A percentile compares a stretch with the other conserved stretches of the same genome.
These are phyloP conservation scores for Lasiodiplodia hormozganensis DNA, from an alignment of 2,329 filamentous ascomycete genomes.

Conservation along the genomic window DNA sequence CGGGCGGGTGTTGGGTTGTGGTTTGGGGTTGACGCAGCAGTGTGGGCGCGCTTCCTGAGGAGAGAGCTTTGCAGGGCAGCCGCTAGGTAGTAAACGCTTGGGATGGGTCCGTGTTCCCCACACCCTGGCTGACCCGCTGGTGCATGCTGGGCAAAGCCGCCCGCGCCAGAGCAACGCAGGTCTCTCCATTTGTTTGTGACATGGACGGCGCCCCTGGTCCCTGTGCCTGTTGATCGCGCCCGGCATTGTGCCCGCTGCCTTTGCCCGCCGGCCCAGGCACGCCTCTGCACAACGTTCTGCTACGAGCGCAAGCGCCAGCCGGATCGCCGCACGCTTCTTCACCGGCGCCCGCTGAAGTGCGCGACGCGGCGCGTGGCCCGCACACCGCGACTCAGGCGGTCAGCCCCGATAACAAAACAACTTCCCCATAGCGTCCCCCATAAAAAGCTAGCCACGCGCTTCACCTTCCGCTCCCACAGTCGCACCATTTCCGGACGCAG, in stretches of 20 bases:
- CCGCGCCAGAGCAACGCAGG: conserved; percentile 12
- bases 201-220: conserved; percentile 12
- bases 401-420: conserved; percentile 21
- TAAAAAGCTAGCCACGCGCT: conserved; percentile 25
- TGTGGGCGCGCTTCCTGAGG: conserved; percentile 13
- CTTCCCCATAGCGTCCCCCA: conserved; percentile 15
- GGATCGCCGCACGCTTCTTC: conserved; percentile 1
- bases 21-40: neutral
- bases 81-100: conserved; percentile 12
- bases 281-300: neutral
- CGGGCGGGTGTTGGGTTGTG: neutral
- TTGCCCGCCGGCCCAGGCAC: neutral
- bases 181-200: neutral
- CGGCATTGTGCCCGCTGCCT: neutral
- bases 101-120: conserved; percentile 10
- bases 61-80: conserved; percentile 26
- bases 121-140: neutral
- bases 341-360: conserved; percentile 6
- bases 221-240: conserved; percentile 20
- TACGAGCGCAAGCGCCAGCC: neutral
- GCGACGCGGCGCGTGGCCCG: neutral
- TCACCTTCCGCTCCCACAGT: conserved; percentile 12
- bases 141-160: conserved; percentile 9
- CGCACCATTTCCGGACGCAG: conserved; percentile 19
- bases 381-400: conserved; percentile 23